Evolutionary conservation across 2,329 filamentous ascomycete genomes (phyloP).

Genomic region (Colletotrichum zoysiae): DNA sequence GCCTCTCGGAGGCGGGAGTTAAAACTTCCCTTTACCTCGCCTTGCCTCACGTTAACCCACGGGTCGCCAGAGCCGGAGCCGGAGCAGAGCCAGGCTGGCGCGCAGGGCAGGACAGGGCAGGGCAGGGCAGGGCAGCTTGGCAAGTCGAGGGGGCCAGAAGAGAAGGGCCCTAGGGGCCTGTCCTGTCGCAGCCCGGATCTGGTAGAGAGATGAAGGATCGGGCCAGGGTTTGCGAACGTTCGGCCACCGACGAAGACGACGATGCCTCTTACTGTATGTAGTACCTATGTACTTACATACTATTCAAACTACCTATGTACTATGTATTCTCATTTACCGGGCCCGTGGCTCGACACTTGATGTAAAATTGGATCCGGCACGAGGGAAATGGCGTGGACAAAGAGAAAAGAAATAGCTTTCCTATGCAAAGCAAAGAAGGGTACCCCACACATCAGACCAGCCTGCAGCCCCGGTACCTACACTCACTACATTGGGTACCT

Average conservation of each 20-base stretch:
- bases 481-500: not conserved
- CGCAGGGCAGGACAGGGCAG: constrained; percentile 23
- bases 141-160: constrained; percentile 10
- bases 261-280: not conserved
- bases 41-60: not conserved
- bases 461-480: not conserved
- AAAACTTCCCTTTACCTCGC: not conserved
- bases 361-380: constrained; percentile 29
- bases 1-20: not conserved
- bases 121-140: constrained; percentile 14
- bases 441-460: not conserved
- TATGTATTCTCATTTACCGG: constrained; percentile 25
- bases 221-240: constrained; percentile 16
- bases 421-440: constrained; percentile 13
- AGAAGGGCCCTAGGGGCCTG: not conserved
- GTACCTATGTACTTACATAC: not conserved
- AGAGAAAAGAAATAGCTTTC: constrained; percentile 9
- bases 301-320: no score
- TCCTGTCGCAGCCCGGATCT: constrained; percentile 33
- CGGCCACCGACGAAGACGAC: constrained; percentile 2
- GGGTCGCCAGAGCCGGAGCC: not conserved
- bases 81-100: constrained; percentile 2
- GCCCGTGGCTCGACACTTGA: constrained; percentile 12
- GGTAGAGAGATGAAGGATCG: constrained; percentile 34
- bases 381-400: constrained; percentile 17